These are phyloP conservation scores for Linum tenue DNA, from an alignment of 345 rosid species.

Conservation along the genomic window DNA sequence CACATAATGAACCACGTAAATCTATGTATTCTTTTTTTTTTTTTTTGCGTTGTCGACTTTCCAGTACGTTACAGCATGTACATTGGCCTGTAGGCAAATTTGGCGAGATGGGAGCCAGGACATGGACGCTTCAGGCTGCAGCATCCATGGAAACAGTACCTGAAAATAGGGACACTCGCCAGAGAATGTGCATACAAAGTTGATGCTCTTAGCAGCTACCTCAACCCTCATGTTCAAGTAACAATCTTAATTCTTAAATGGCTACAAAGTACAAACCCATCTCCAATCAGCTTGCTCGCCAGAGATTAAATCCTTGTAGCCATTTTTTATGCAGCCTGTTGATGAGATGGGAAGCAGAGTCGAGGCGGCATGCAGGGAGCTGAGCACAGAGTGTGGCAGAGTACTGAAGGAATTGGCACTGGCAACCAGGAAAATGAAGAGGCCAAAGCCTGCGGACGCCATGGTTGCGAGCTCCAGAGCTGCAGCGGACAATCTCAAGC, in stretches of 20 bases:
- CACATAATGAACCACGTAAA: too few species aligned
- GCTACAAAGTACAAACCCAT: not conserved
- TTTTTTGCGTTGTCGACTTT: too few species aligned
- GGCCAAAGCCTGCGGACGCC: not conserved
- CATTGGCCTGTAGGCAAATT: not conserved
- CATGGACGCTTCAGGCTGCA: not conserved
- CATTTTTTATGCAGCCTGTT: not conserved
- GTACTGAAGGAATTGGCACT: not conserved
- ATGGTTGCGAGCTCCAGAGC: not conserved
- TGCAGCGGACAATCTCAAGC: not conserved
- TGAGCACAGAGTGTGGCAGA: not conserved
- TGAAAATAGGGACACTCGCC: not conserved
- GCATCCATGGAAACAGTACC: conserved; percentile 6
- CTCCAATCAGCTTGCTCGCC: not conserved
- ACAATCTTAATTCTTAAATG: not conserved
- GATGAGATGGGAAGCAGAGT: not conserved
- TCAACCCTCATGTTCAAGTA: not conserved
- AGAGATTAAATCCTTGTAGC: not conserved
- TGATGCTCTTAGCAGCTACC: not conserved
- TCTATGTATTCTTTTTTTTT: too few species aligned
- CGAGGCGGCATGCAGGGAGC: not conserved
- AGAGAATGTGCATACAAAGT: not conserved
- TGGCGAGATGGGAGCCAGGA: not conserved
- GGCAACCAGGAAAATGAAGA: not conserved
- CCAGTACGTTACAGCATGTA: not conserved